phyloP scores from a whole-genome alignment of 2,329 filamentous ascomycete species.

The Rugonectria rugulosa region DNA sequence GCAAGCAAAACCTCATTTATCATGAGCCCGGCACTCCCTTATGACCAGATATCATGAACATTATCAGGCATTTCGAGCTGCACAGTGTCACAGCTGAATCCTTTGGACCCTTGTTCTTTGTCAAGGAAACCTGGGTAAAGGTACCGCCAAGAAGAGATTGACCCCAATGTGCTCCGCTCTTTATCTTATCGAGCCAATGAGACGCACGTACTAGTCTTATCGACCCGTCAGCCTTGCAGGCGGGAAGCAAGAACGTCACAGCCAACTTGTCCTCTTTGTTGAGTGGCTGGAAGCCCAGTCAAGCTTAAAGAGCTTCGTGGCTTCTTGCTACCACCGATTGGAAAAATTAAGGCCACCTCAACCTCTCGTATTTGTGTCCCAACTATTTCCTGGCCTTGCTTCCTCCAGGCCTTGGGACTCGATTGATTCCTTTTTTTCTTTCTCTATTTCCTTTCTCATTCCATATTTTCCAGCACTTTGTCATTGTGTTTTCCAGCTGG shows the following conservation, averaged over 20 bases:
- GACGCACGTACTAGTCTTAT: fast-evolving
- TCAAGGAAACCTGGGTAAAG: slow-evolving; percentile 23
- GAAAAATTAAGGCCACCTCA: slow-evolving; percentile 47
- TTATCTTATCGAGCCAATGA: slow-evolving; percentile 34
- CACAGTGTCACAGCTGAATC: neutral
- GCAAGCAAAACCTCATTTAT: neutral
- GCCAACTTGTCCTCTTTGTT: slow-evolving; percentile 48
- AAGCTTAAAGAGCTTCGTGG: slow-evolving; percentile 39
- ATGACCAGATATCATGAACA: slow-evolving; percentile 20
- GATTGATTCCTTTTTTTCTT: slow-evolving; percentile 1
- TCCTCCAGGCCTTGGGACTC: slow-evolving; percentile 21
- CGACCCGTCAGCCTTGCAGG: slow-evolving; percentile 39
- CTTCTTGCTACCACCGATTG: slow-evolving; percentile 37
- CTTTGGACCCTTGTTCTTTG: slow-evolving; percentile 23
- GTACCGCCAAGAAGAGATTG: slow-evolving; percentile 22
- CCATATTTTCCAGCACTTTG: slow-evolving; percentile 19
- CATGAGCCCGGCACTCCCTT: neutral
- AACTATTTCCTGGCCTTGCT: slow-evolving; percentile 23
- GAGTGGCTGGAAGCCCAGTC: slow-evolving; percentile 33
- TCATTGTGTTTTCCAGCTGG: slow-evolving; percentile 27
- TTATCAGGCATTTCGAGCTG: neutral
- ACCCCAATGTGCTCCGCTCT: slow-evolving; percentile 11
- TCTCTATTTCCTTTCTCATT: slow-evolving; percentile 2
- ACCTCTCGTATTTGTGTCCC: slow-evolving; percentile 32
- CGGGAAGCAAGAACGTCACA: slow-evolving; percentile 32